Base-by-base conservation (phyloP, 352 stramenopile species). In the Phytophthora meadii region DNA sequence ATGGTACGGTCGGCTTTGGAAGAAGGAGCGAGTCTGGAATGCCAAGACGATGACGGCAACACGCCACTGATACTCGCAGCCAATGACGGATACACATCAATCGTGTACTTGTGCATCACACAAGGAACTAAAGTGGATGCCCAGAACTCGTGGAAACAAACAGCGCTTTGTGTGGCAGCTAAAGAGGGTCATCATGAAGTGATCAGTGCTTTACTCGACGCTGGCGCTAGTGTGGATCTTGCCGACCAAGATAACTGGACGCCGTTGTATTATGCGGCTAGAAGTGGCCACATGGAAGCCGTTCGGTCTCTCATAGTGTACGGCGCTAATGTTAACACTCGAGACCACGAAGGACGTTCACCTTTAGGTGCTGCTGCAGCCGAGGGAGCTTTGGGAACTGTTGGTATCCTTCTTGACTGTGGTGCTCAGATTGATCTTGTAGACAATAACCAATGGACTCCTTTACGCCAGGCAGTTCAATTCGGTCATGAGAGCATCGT, bases 41-140 rank as follows among this genome's bases (percentile, higher is more conserved):
- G 40, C 8, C 40, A 22, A 12, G 40, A 46, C 40, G 40, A 25
- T 46, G 40, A 46, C n/a, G 40, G 40, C 40, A 46, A 46, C 40
- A 46, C 40, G 22, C 40, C 40, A 25, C 17, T 46, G 17, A 11
- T 46, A 11, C 40, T 46, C 7, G 40, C 40, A 22, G 40, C 40
- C 5, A 46, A 46, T n/a, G 40, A 25, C n/a, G 40, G 40, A 25
- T 46, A 27, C 40, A 46, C n/a, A 14, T n/a, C 14, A 12, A 46
- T 46, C n/a, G 40, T 46, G 9, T 14, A 17, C 10, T 25, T 46
- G 7, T 46, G 40, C 40, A 46, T 46, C n/a, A 22, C 40, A 27
- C 15, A 22, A 46, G 40, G 40, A 22, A n/a, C 40, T 25, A 46
- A 22, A 27, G 17, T 46, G 1, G 8, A 46, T 27, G 40, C 40